Evolutionary conservation across 805 yeast genomes (phyloP).

Genomic region (Scheffersomyces amazonensis): DNA sequence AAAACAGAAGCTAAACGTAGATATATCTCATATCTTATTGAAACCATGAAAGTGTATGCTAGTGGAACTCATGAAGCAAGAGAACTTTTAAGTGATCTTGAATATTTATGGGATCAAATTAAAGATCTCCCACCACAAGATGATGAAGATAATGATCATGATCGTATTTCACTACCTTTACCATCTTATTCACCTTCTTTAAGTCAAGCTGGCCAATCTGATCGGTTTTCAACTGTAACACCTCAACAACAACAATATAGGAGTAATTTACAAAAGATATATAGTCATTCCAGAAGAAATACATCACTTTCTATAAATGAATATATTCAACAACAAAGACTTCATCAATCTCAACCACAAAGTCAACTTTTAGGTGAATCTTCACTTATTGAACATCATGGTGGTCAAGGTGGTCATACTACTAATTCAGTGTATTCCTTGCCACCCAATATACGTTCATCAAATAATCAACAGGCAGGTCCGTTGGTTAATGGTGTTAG

Average conservation of each 20-base stretch:
- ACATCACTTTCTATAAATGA: conserved; percentile 35
- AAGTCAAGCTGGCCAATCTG: conserved; percentile 34
- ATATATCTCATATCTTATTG: conserved; percentile 66
- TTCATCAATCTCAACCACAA: conserved; percentile 10
- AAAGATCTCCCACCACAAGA: conserved; percentile 40
- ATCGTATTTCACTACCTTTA: conserved; percentile 17
- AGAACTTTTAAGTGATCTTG: conserved; percentile 65
- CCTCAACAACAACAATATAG: conserved; percentile 32
- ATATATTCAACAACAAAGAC: conserved; percentile 32
- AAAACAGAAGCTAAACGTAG: conserved; percentile 70
- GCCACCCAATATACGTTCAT: background rate
- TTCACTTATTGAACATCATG: conserved; percentile 2
- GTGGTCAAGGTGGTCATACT: conserved; percentile 5
- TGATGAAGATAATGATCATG: conserved; percentile 27
- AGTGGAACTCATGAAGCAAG: conserved; percentile 64
- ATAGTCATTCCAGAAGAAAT: conserved; percentile 41
- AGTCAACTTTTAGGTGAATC: conserved; percentile 5
- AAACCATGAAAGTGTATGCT: conserved; percentile 70
- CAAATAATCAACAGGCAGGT: conserved; percentile 1
- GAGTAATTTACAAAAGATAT: conserved; percentile 38
- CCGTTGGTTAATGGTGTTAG: conserved; percentile 7
- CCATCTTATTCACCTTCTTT: conserved; percentile 36
- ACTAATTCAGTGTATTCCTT: conserved; percentile 18
- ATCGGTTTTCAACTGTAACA: conserved; percentile 34
- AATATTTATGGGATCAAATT: conserved; percentile 72